Evolutionary conservation across 148 eudicot genomes (phyloP), one percentile per base, ranked within the genome.

Genomic region (Rhododendron simsii): DNA sequence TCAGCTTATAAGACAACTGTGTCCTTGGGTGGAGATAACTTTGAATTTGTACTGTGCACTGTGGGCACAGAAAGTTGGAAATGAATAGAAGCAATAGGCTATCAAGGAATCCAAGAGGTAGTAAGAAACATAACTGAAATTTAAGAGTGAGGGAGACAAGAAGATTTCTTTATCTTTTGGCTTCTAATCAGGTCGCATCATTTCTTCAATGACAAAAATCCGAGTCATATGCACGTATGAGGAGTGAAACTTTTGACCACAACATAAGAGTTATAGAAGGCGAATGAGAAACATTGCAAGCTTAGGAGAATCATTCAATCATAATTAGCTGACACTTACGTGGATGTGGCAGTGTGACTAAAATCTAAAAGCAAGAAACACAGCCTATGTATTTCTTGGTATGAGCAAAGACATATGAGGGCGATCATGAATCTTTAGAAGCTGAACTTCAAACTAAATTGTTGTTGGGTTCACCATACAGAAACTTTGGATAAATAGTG

Each of bases 291-390:
- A 16, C 45, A 30, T 55, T 81, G 45, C 33, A 33, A 30, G 16
- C 44, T 33, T 28, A 51, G 1, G 45, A 53, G 69, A 50, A 51
- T 21, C 2, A 3, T 81, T 81, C 69, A 50, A 16, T 10, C 59
- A 81, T 53, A 35, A 55, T 55, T 16, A 81, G 67, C 67, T 57
- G 4, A 35, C 7, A 26, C 7, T 14, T 78, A 47, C 11, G 1
- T 53, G 83, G 67, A 81, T 57, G 47, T 71, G 76, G 76, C 21
- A 30, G 76, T 13, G 7, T 81, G 71, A 81, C 26, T 81, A 55
- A 37, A 57, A 81, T 81, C 71, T 35, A 57, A 81, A 81, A 81
- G 69, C 69, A 33, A 81, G 45, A 81, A 80, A 50, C 35, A 78
- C 57, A 2, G 57, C 57, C 35, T 78, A 48, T 47, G 28, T 47